Base-by-base conservation (phyloP, 352 stramenopile species). In the Phytophthora constricta region DNA sequence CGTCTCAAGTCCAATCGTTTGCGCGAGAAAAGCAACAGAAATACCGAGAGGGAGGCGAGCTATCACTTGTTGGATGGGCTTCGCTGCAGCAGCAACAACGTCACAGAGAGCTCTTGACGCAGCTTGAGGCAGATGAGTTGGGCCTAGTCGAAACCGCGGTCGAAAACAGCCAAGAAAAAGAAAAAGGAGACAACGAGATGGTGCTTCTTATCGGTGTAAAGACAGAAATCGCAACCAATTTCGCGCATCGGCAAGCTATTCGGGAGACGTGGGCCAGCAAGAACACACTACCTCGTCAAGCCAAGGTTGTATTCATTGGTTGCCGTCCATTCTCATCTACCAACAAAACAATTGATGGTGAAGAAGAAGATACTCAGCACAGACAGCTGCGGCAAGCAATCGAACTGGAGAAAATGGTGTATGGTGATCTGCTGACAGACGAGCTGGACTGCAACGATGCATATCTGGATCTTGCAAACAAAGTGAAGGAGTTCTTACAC, bases 401-500 rank as follows among this genome's bases (percentile, higher is more conserved):
- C 16, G 46, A 61, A 23, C n/a, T 55, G n/a, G 77, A 90, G 45
- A 75, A 72, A n/a, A 34, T 41, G 3, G 45, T 63, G 17, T 76
- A 67, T 52, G 37, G 58, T 1, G 80, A 89, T 41, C 26, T 91
- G 17, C 58, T 91, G 9, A 77, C 76, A 0, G 34, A 78, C 11
- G 68, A 87, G 19, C 68, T 89, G 14, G 58, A 72, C 16, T 85
- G 79, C 41, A 28, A 65, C 19, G 79, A 89, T 47, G 63, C 64
- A 14, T 91, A 89, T 59, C 19, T 61, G 5, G 39, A 72, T 5
- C 62, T 89, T 17, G 65, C 80, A 1, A 59, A 81, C 25, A 89
- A 91, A 51, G 68, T 79, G 10, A 80, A 80, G 43, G 68, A 76
- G 33, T 91, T 91, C 28, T 58, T 86, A 57, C 55, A 74, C 25